Conservation (phyloP, 805 yeast species). For the Metschnikowia amazonensis region DNA sequence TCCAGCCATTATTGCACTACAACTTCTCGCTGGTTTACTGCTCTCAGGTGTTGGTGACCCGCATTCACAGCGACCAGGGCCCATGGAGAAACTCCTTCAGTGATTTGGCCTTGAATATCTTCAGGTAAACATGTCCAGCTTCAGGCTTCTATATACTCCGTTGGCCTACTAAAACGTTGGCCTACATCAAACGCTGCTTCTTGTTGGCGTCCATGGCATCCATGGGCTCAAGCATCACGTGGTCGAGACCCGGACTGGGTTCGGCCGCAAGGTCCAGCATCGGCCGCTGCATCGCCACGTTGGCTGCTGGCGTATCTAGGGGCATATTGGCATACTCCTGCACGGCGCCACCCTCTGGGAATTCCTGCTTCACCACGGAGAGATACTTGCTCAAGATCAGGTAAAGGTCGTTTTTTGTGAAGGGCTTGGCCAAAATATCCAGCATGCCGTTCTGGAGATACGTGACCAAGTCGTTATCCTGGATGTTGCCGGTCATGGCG, state of each 20-base stretch:
- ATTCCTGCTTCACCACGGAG: conserved; percentile 25
- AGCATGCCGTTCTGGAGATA: conserved; percentile 87
- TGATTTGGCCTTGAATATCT: conserved; percentile 16
- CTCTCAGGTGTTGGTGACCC: conserved; percentile 15
- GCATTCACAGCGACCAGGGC: conserved; percentile 24
- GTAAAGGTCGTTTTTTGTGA: conserved; percentile 80
- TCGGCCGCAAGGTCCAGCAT: conserved; percentile 9
- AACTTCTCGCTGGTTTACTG: conserved; percentile 31
- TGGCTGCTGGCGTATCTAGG: conserved; percentile 9
- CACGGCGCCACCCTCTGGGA: conserved; percentile 14
- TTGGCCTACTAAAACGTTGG: too few species aligned
- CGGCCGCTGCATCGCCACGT: conserved; percentile 8
- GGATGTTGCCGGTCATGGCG: conserved; percentile 90
- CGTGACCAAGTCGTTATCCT: conserved; percentile 73
- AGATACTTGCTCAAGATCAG: conserved; percentile 73
- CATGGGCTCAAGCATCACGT: conserved; percentile 13
- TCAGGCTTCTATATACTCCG: background rate
- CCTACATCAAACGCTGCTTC: conserved; percentile 12
- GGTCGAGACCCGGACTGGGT: conserved; percentile 12
- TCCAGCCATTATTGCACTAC: conserved; percentile 33
- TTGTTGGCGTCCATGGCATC: conserved; percentile 14
- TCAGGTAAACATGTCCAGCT: background rate
- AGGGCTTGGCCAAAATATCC: conserved; percentile 90
- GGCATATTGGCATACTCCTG: conserved; percentile 12
- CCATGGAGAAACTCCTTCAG: conserved; percentile 19